Percentiles rank a stretch among this genome's conserved stretches.
phyloP scores from a whole-genome alignment of 768 basidiomycete species.

The Tulasnella sp. region DNA sequence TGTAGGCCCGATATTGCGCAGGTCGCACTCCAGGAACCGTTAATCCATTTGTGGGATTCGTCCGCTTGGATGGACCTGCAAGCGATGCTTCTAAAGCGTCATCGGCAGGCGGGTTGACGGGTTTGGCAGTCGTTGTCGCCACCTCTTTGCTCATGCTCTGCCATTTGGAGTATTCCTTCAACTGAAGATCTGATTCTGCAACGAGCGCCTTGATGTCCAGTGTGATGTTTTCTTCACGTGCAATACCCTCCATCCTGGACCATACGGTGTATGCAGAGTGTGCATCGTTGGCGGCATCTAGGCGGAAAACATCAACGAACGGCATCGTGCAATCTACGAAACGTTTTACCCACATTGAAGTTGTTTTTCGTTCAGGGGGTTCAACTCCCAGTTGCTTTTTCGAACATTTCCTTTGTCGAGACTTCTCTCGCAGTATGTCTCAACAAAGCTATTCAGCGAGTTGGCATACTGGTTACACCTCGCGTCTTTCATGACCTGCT shows the following conservation, averaged over 20 bases:
- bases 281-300: constrained; percentile 41
- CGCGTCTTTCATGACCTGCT: constrained; percentile 19
- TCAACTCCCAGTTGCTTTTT: constrained; percentile 34
- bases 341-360: constrained; percentile 23
- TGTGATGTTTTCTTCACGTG: background rate
- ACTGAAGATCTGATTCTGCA: background rate
- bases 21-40: background rate
- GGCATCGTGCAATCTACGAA: background rate
- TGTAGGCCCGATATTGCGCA: background rate
- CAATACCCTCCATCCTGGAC: background rate
- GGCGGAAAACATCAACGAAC: background rate
- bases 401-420: constrained; percentile 38
- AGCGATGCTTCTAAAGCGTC: too few species aligned
- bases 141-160: background rate
- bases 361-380: constrained; percentile 22
- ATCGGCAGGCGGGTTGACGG: background rate
- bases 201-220: background rate
- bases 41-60: background rate
- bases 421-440: constrained; percentile 30
- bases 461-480: constrained; percentile 26
- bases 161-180: background rate
- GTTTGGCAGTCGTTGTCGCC: background rate
- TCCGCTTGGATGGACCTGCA: too few species aligned
- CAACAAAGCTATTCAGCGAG: constrained; percentile 34
- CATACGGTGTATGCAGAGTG: constrained; percentile 25